Base-by-base conservation (phyloP, 1,284 basidiomycete genomes). In the Singerocomus inundabilis region DNA sequence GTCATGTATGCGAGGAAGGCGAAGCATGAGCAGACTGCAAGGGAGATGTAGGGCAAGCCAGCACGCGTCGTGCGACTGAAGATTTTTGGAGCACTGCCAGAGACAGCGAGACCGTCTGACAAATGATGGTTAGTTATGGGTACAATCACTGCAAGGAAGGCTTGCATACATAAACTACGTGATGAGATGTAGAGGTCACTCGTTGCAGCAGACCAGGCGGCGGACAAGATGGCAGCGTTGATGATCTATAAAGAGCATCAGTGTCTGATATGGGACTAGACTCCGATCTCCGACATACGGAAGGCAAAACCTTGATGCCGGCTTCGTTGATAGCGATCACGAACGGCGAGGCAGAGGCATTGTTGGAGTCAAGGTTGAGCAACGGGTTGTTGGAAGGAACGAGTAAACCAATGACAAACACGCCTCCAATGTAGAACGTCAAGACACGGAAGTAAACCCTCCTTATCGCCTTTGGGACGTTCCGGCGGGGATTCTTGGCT, bases 191-290 rank as follows among this genome's bases (percentile, higher is more conserved):
- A 63, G 15, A 62, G 58, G 31, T 63, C 63, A 43, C 58, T 62
- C 8, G 63, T 61, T 18, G 51, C 37, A 11, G 61, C 81, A 4
- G 81, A 84, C 71, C 80, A 81, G 3, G 85, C 85, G 1, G 82
- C 78, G 15, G 79, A 80, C 34, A 88, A 62, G 38, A 88, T 75
- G 41, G 73, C 76, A 24, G 84, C 84, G 56, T 89, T 88, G 67
- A 86, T 81, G 56, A 85, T 63, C 72, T 63, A n/a, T 3, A 10
- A 30, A 1, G 30, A 6, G 7, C 5, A 18, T 53, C 11, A 45
- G 38, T 21, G 26, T 38, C n/a, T 7, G 10, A 5, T 12, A 40
- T 15, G 10, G 10, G 16, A 32, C 12, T 3, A 16, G 3, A n/a
- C 12, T 15, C 13, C 25, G 11, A 29, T n/a, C 1, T 13, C 3